Conservation (phyloP, 768 basidiomycete genomes). For the Serendipita sp. region DNA sequence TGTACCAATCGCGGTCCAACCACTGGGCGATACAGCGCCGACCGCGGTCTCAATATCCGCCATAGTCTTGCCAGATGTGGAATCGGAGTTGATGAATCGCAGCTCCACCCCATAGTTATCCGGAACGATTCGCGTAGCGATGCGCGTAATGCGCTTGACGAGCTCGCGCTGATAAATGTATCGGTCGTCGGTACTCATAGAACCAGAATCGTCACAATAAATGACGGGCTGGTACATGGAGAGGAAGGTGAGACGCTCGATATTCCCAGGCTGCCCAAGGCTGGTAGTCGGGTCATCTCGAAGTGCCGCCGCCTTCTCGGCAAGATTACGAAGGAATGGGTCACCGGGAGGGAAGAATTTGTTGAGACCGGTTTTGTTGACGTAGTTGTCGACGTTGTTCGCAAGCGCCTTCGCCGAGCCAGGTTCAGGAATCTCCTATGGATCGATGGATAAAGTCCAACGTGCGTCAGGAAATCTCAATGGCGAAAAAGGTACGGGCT, state of each 20-base stretch:
- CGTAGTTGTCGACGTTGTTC: constrained; percentile 4
- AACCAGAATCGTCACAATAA: constrained; percentile 14
- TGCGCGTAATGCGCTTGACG: constrained; percentile 11
- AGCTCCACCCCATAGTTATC: constrained; percentile 16
- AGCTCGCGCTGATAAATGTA: constrained; percentile 9
- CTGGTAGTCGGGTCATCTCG: constrained; percentile 5
- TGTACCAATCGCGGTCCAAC: too few species aligned
- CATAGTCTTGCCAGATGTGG: background rate
- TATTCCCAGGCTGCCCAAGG: constrained; percentile 13
- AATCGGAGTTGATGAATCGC: constrained; percentile 17
- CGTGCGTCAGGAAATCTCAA: too few species aligned
- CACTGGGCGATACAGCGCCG: too few species aligned
- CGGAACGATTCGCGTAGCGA: constrained; percentile 17
- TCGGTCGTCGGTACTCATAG: constrained; percentile 18
- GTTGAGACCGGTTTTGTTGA: constrained; percentile 10
- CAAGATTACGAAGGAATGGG: background rate
- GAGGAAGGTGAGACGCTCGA: constrained; percentile 15
- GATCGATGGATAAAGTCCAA: too few species aligned
- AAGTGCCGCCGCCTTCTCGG: constrained; percentile 9
- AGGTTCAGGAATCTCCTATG: too few species aligned
- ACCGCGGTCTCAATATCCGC: too few species aligned
- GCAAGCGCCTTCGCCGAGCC: background rate
- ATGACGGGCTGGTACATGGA: constrained; percentile 13
- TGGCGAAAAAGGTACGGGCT: too few species aligned
- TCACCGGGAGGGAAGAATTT: constrained; percentile 12